Evolutionary conservation across 2,329 filamentous ascomycete species (phyloP), one percentile per base, ranked within the genome.

Genomic region (Ophiobolus disseminans): DNA sequence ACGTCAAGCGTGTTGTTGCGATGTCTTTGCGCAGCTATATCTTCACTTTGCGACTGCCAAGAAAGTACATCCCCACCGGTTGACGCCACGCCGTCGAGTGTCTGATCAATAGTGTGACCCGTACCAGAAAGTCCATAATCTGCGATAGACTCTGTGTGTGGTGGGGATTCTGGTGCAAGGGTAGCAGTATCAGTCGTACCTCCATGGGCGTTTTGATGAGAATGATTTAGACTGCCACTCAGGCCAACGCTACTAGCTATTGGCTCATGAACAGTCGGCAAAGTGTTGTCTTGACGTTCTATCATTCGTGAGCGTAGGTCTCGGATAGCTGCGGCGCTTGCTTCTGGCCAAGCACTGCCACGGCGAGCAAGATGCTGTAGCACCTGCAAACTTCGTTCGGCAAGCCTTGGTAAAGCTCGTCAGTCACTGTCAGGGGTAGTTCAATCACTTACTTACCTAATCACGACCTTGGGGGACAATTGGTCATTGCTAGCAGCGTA

Each of bases 401-500:
- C 55, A 30, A 66, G 49, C 23, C 66, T 69, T 41, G 4, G 4
- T n/a, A 7, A 1, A n/a, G 3, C 17, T 13, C 39, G 49, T 59
- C 17, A 62, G 47, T n/a, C n/a, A 23, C 11, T 7, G 10, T 19
- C n/a, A 25, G 1, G 1, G 3, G 3, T 6, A 25, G 9, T 1
- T 41, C 10, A 1, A 3, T 9, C 14, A 3, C 5, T 25, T 20
- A 53, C 66, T 43, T 73, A 79, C 73, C 74, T 76, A 3, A 75
- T 53, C 0, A 76, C 75, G 11, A 72, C 72, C 0, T 64, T 47
- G 0, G 72, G 50, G 0, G 75, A 68, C 3, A 80, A 62, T 23
- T 80, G 73, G 1, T 71, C 70, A 50, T 78, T 76, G 51, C 76
- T 77, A 0, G 77, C 78, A 3, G 80, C 80, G 41, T 80, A 79